Base-by-base conservation (phyloP, 1,139 yeast genomes). In the Candida dubliniensis region DNA sequence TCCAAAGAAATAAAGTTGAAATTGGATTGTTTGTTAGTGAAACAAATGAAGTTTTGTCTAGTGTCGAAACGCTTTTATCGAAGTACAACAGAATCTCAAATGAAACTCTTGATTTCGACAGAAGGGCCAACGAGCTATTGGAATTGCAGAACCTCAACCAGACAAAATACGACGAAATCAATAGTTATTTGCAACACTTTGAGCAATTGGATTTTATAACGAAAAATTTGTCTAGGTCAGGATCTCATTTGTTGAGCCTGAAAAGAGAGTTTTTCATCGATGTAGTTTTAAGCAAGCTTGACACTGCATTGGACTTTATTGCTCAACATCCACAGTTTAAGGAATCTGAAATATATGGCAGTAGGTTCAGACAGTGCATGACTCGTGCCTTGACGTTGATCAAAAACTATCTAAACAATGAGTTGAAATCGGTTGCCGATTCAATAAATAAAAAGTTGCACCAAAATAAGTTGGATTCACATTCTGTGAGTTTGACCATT, bases 281-380 rank as follows among this genome's bases (percentile, higher is more conserved):
- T 35, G 68, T 69, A 6, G 76, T 87, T 49, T 63, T 91, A 45
- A 52, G 50, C 2, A 79, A 80, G 43, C 68, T 91, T 42, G 96
- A 89, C 57, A 75, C 77, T 51, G 63, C 75, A 6, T 53, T 74
- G 31, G 60, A 53, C 3, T 73, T 74, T 46, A 58, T 74, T 31
- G 57, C 58, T 2, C 23, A 48, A 8, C 74, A 71, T 50, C 69
- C 76, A 1, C 72, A 76, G 33, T 85, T 85, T 56, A 82, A 77
- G 57, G 96, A 90, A 47, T 71, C 82, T 13, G 95, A 84, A 31
- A 58, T 80, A 3, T 90, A 88, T 61, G 77, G 77, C 37, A 79
- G 84, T 52, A 75, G 93, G 48, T 88, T 87, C 64, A 77, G 89
- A 48, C 96, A 88, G 55, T 88, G 96, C 57, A 76, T 90, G 78